Evolutionary conservation across 192 early-diverging fungal genomes (phyloP), one percentile per base, ranked within the genome.

Genomic region (Entomortierella chlamydospora): DNA sequence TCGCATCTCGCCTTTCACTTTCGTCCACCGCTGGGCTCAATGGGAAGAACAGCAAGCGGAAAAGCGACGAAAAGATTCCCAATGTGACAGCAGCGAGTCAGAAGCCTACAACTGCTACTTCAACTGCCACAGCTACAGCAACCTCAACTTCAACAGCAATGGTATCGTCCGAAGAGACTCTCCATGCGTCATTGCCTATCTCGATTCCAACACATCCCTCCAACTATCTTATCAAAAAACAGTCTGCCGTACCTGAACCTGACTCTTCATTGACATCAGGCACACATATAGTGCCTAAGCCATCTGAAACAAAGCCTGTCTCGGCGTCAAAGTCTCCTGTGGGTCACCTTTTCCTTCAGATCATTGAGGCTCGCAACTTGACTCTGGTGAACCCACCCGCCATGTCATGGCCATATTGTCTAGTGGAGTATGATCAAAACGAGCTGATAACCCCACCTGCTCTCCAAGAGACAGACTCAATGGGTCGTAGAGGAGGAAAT

Each of bases 291-390:
- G 8, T 17, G 15, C 2, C 15, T 4, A 47, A 47, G 15, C 2
- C 20, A 3, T 47, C 45, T 12, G 45, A 47, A 20, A 37, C 37
- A 18, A 51, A 9, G 9, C 5, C 57, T 15, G 2, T 31, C 17
- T 25, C 72, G 0, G 29, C 73, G 1, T n/a, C 69, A 41, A 76
- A 68, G 43, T 76, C 73, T 1, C 73, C 73, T 15, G 59, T 68
- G 13, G 73, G 73, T 20, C 73, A 76, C 49, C 34, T 76, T 1
- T 76, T 57, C 26, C 13, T 76, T 2, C 73, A 76, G 47, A 73
- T 85, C 45, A 67, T 85, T 1, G 84, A 85, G 49, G 84, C 82
- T 11, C 64, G 79, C 23, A 83, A 83, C 22, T 52, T 85, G 42
- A 73, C 72, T 20, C 42, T 85, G 53, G 52, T 61, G 45, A 72